A percentile compares a stretch with the other conserved stretches of the same genome.
Conservation (phyloP, 768 basidiomycete genomes). For the Tulasnella sp. region DNA sequence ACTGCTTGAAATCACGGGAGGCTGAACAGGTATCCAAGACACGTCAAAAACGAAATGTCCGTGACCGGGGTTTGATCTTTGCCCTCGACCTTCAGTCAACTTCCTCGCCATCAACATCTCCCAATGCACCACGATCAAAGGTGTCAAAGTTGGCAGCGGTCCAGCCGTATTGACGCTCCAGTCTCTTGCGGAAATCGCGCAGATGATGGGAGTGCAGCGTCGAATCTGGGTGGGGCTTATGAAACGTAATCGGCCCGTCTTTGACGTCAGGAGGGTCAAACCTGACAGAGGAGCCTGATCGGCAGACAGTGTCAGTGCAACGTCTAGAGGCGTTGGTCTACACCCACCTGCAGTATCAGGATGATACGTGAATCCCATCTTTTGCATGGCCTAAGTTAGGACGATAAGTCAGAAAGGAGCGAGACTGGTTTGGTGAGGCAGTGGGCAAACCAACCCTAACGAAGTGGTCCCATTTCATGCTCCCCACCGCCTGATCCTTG, state of each 20-base stretch:
- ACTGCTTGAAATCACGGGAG: too few species aligned
- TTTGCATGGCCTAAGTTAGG: constrained; percentile 50
- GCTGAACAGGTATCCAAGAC: too few species aligned
- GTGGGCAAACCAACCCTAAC: constrained; percentile 42
- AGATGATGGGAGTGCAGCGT: constrained; percentile 45
- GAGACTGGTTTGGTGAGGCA: not conserved
- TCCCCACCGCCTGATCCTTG: constrained; percentile 44
- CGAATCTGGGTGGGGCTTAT: constrained; percentile 70
- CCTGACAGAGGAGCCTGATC: constrained; percentile 47
- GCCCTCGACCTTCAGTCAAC: constrained; percentile 12
- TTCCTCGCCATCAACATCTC: constrained; percentile 3
- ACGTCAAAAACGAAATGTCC: too few species aligned
- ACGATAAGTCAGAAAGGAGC: constrained; percentile 5
- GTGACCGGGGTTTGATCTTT: too few species aligned
- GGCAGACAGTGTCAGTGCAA: too few species aligned
- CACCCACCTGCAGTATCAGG: constrained; percentile 59
- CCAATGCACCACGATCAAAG: constrained; percentile 6
- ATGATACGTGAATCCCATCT: constrained; percentile 66
- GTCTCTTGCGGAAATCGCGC: constrained; percentile 43
- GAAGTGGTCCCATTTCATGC: constrained; percentile 75
- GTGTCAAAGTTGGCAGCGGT: constrained; percentile 33
- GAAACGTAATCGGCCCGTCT: constrained; percentile 63
- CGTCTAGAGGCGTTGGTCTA: not conserved
- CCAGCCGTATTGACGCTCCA: constrained; percentile 64
- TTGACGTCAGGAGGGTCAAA: constrained; percentile 59